Evolutionary conservation across 208 protist genomes (phyloP).

Genomic region (Leptomonas pyrrhocoris): DNA sequence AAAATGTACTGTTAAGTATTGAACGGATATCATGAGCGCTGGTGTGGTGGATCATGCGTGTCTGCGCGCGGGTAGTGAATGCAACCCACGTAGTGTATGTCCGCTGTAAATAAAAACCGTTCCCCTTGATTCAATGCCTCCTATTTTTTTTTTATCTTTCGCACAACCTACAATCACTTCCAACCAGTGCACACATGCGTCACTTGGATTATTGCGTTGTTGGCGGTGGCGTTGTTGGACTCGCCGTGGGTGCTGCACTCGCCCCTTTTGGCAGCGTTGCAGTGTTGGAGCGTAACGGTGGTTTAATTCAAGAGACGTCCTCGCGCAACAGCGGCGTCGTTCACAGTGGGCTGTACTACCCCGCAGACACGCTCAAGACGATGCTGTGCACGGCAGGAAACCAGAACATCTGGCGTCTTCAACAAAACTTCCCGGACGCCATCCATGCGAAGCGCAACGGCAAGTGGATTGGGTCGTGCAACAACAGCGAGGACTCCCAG

Average conservation of each 20-base stretch:
- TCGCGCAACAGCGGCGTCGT: slow-evolving; percentile 58
- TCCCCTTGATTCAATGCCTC: too few relatives aligned
- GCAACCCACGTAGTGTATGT: too few relatives aligned
- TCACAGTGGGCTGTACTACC: slow-evolving; percentile 62
- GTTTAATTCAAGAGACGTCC: slow-evolving; percentile 46
- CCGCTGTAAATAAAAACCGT: too few relatives aligned
- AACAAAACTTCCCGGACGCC: slow-evolving; percentile 20
- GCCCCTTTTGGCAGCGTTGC: slow-evolving; percentile 37
- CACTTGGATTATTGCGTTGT: slow-evolving; percentile 35
- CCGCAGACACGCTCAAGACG: slow-evolving; percentile 43
- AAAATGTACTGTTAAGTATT: too few relatives aligned
- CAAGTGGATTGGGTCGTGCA: slow-evolving; percentile 58
- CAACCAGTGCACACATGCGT: slow-evolving; percentile 4
- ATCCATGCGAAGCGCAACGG: slow-evolving; percentile 34
- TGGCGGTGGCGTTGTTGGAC: slow-evolving; percentile 43
- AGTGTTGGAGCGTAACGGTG: slow-evolving; percentile 33
- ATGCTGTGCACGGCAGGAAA: slow-evolving; percentile 47
- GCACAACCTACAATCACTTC: too few relatives aligned
- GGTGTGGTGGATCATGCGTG: too few relatives aligned
- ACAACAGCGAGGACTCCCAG: slow-evolving; percentile 14
- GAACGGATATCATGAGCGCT: too few relatives aligned
- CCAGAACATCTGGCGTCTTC: slow-evolving; percentile 46
- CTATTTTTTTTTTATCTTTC: too few relatives aligned
- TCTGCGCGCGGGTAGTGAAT: too few relatives aligned
- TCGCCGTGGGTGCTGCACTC: slow-evolving; percentile 46